Evolutionary conservation across 1,139 yeast genomes (phyloP), one percentile per base, ranked within the genome.

Genomic region (Geotrichum aggregatum): DNA sequence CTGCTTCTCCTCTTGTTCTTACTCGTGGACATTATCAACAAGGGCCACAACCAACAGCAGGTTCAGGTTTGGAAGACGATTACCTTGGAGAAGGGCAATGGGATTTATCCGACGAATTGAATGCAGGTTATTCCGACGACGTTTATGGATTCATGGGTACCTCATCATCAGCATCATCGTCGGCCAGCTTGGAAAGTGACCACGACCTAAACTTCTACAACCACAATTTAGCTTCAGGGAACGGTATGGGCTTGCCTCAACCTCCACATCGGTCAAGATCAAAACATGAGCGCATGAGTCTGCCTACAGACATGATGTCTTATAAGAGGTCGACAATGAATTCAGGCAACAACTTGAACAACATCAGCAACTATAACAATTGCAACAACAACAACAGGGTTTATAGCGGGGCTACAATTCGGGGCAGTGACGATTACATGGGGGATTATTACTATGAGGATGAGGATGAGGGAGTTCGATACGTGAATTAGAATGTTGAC

Each of bases 81-180:
- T 47, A 50, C 21, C 50, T 54, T 42, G 63, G 61, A 8, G 61
- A 55, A 22, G 63, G 63, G 14, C 69, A 66, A 50, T 65, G 65
- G 58, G 67, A 66, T 50, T 59, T 66, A 26, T 60, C 64, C 22
- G 56, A 61, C 46, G 63, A 66, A 53, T 63, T 67, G 50, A 68
- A 68, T 51, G 68, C 63, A 35, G 67, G 70, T 28, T 68, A 67
- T 52, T 66, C 68, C 13, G 71, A 66, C 40, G 50, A 50, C 38
- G 45, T 50, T n/a, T 46, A 50, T 31, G 54, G 50, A 34, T 45
- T 50, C 31, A 47, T 50, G 38, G 44, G 44, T 26, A 33, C 28
- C 28, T 24, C 28, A 5, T 24, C 28, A 5, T 24, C 28, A 5
- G 5, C 28, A 24, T 24, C 28, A 5, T 24, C 28, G 5, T 24